Evolutionary conservation across 1,284 basidiomycete genomes (phyloP).

Genomic region (Tetrapyrgos nigripes): DNA sequence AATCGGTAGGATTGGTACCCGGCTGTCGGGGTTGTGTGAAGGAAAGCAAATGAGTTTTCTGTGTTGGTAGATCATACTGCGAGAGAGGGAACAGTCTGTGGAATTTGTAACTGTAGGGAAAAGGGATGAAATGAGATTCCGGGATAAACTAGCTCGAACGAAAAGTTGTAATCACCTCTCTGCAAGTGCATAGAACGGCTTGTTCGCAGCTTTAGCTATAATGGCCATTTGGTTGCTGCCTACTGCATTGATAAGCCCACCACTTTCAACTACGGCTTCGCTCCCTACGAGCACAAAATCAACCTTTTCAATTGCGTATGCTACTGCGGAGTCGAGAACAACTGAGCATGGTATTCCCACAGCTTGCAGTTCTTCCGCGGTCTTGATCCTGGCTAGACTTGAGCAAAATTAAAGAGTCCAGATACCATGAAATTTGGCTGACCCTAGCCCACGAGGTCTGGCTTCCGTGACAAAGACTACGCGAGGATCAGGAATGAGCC

Average conservation of each 20-base stretch:
- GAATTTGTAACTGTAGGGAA: slow-evolving; percentile 87
- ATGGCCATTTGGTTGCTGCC: slow-evolving; percentile 97
- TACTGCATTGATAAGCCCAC: slow-evolving; percentile 87
- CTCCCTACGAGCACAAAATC: slow-evolving; percentile 96
- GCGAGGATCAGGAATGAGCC: slow-evolving; percentile 13
- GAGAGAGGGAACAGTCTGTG: slow-evolving; percentile 96
- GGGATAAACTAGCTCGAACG: slow-evolving; percentile 22
- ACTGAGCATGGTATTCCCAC: slow-evolving; percentile 95
- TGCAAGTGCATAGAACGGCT: slow-evolving; percentile 96
- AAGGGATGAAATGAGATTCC: slow-evolving; percentile 21
- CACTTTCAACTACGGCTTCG: slow-evolving; percentile 96
- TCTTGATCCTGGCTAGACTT: slow-evolving; percentile 71
- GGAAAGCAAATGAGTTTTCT: slow-evolving; percentile 74
- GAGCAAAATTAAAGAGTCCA: slow-evolving; percentile 20
- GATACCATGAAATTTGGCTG: slow-evolving; percentile 32
- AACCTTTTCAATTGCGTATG: slow-evolving; percentile 95
- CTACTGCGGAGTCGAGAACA: slow-evolving; percentile 95
- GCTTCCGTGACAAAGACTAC: slow-evolving; percentile 96
- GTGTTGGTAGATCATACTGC: slow-evolving; percentile 94
- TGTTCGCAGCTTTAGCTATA: slow-evolving; percentile 92
- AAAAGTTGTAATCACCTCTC: slow-evolving; percentile 69
- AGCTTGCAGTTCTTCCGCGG: slow-evolving; percentile 83
- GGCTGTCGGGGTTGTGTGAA: slow-evolving; percentile 50
- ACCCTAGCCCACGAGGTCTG: slow-evolving; percentile 85
- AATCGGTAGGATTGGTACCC: slow-evolving; percentile 16